Percentiles rank a stretch among this genome's conserved stretches.
Evolutionary conservation across 73 alveolate species (phyloP).

Genomic region (Paraurostyla sp.): DNA sequence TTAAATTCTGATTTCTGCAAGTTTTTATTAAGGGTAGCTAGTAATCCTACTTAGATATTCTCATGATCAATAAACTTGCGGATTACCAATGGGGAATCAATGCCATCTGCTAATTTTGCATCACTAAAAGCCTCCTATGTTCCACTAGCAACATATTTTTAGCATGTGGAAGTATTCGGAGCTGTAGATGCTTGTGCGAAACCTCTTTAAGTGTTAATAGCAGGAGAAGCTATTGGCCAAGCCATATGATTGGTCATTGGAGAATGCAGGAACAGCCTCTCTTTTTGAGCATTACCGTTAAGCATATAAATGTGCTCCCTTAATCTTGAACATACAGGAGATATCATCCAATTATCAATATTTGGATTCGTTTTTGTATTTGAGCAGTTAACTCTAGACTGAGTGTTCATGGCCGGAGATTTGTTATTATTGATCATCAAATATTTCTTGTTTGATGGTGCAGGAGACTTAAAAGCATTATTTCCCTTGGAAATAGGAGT

Average conservation of each 20-base stretch:
- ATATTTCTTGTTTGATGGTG: slow-evolving; percentile 7
- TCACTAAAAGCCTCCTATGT: slow-evolving; percentile 21
- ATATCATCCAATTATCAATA: slow-evolving; percentile 12
- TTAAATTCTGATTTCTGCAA: neutral
- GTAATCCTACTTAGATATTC: neutral
- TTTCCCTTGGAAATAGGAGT: neutral
- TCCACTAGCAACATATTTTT: neutral
- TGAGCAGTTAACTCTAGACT: neutral
- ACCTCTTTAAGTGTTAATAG: slow-evolving; percentile 1
- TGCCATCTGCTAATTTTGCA: neutral
- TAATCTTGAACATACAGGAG: slow-evolving; percentile 44
- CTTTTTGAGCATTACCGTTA: slow-evolving; percentile 31
- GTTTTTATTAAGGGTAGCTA: slow-evolving; percentile 5
- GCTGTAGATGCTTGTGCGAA: slow-evolving; percentile 6
- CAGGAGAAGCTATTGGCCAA: slow-evolving; percentile 51
- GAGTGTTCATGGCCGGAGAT: neutral
- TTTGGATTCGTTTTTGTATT: neutral
- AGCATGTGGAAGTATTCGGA: neutral
- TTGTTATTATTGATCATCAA: neutral
- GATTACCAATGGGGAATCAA: slow-evolving; percentile 11
- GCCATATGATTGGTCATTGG: slow-evolving; percentile 26
- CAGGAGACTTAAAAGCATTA: slow-evolving; percentile 32
- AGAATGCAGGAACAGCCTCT: slow-evolving; percentile 53
- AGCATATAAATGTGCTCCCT: slow-evolving; percentile 31
- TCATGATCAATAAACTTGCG: slow-evolving; percentile 23